These are phyloP conservation scores for Ophiosphaerella korrae DNA, from an alignment of 2,329 filamentous ascomycete species.

Conservation along the genomic window DNA sequence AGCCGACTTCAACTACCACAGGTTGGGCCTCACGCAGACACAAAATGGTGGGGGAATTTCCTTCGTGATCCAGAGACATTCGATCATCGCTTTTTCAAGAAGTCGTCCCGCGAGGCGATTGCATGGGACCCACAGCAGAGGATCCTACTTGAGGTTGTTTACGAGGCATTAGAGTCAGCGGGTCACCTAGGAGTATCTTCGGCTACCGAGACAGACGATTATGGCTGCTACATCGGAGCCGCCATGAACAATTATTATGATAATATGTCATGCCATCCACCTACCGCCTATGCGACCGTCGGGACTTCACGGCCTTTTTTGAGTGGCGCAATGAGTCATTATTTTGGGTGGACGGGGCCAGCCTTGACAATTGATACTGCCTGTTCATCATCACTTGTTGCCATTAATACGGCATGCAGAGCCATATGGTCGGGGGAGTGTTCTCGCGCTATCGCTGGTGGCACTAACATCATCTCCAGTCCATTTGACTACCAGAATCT, in stretches of 20 bases:
- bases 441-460: slow-evolving; percentile 41
- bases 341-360: slow-evolving; percentile 33
- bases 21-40: too few relatives aligned
- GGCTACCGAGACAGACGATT: slow-evolving; percentile 11
- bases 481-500: slow-evolving; percentile 41
- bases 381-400: slow-evolving; percentile 34
- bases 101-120: slow-evolving; percentile 18
- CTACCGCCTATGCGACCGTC: slow-evolving; percentile 35
- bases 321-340: slow-evolving; percentile 23
- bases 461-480: slow-evolving; percentile 38
- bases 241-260: slow-evolving; percentile 36
- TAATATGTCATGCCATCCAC: slow-evolving; percentile 31
- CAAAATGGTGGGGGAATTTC: too few relatives aligned
- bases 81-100: slow-evolving; percentile 38
- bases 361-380: slow-evolving; percentile 38
- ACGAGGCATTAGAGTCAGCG: slow-evolving; percentile 46
- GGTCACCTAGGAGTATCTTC: slow-evolving; percentile 14
- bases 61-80: slow-evolving; percentile 13
- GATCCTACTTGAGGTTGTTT: slow-evolving; percentile 24
- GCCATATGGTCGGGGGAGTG: slow-evolving; percentile 33
- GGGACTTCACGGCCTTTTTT: slow-evolving; percentile 23
- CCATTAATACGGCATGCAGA: slow-evolving; percentile 30
- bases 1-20: too few relatives aligned
- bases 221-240: slow-evolving; percentile 38
- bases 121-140: slow-evolving; percentile 34